phyloP scores from a whole-genome alignment of 2,329 filamentous ascomycete genomes.

The Acrocalymma vagum region DNA sequence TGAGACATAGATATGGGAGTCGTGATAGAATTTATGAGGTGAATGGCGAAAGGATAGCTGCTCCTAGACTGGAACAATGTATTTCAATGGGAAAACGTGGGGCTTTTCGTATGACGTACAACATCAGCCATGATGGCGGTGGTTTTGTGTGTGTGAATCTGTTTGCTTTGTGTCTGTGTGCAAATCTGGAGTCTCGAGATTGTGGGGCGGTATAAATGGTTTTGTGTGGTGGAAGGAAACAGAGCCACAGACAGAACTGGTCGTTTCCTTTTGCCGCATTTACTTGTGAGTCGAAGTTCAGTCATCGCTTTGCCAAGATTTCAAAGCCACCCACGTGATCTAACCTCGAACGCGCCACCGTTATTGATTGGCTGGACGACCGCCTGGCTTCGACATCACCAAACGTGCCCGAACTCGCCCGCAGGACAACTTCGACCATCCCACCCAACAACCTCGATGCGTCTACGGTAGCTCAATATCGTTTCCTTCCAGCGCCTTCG shows the following conservation, averaged over 20 bases:
- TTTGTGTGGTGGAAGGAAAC: constrained; percentile 11
- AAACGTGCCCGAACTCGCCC: constrained; percentile 19
- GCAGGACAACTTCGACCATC: constrained; percentile 12
- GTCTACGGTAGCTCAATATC: constrained; percentile 22
- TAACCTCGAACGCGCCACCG: constrained; percentile 27
- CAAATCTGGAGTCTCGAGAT: constrained; percentile 8
- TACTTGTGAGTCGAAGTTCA: constrained; percentile 26
- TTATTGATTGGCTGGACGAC: constrained; percentile 34
- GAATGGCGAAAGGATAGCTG: background rate
- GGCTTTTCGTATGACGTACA: constrained; percentile 41
- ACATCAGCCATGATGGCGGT: constrained; percentile 63
- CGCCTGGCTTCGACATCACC: constrained; percentile 20
- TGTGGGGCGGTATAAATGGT: constrained; percentile 3
- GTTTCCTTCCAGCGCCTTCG: background rate
- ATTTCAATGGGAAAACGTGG: constrained; percentile 34
- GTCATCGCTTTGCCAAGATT: constrained; percentile 27
- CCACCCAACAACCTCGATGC: constrained; percentile 22
- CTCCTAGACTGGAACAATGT: constrained; percentile 12
- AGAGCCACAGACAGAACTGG: constrained; percentile 15
- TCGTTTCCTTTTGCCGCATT: constrained; percentile 26
- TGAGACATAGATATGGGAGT: constrained; percentile 1
- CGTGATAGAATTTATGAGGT: background rate
- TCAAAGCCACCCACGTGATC: constrained; percentile 24
- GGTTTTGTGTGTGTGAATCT: constrained; percentile 13
- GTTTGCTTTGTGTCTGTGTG: constrained; percentile 7